Evolutionary conservation across 257 asterid species (phyloP), one percentile per base, ranked within the genome.

Genomic region (Coffea canephora): DNA sequence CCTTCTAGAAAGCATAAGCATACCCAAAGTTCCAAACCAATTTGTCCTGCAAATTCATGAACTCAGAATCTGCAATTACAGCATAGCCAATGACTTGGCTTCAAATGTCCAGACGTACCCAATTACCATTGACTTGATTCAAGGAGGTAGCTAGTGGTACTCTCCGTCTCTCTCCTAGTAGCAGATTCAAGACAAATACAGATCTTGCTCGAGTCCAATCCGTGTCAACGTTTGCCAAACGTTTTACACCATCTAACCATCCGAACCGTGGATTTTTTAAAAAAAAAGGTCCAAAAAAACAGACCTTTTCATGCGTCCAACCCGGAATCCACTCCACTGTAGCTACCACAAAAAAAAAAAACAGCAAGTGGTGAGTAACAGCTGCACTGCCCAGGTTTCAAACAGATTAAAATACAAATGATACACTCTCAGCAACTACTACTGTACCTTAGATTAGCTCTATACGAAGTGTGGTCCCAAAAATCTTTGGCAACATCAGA

Each of bases 1-100:
- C 3, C 71, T 78, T 78, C 81, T 70, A 78, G 77, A 57, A 70
- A 8, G 19, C 25, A n/a, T 31, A 31, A 31, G 34, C 34, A 31
- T 31, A 31, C 0, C 34, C 34, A 31, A 31, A 31, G 34, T 31
- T 39, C 52, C 9, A 10, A 10, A 67, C 14, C 23, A 59, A 7
- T 1, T 7, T 25, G 49, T 34, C 23, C 0, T 0, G 72, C 72
- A 70, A 21, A 2, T 45, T 43, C 57, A 43, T 19, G 6, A 70
- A 43, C 36, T 27, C 50, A 43, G 25, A 18, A 69, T 39, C 48
- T 69, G 69, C 6, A 1, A 64, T 27, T 64, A 64, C 36, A 25
- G 4, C 5, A 8, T 41, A 25, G 74, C 3, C 27, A 27, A 27
- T 25, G 76, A 5, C 64, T 50, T 46, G 57, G 34, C 54, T 46